These are phyloP conservation scores for Torulaspora maleeae DNA, from an alignment of 805 yeast species.

Conservation along the genomic window DNA sequence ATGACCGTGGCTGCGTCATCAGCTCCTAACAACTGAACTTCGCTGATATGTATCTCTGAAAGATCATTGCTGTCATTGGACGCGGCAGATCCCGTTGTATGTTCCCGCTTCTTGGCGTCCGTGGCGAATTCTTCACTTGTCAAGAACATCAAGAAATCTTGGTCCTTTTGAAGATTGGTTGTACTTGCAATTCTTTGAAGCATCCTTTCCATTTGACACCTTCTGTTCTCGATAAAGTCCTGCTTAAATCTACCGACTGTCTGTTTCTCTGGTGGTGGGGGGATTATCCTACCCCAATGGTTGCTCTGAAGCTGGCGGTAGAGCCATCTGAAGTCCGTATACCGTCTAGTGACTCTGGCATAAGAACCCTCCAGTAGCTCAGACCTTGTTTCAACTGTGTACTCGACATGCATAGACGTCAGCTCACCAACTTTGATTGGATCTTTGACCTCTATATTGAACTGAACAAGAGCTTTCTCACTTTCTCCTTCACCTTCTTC, in stretches of 20 bases:
- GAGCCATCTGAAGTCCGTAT: conserved; percentile 90
- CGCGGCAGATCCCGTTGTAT: conserved; percentile 50
- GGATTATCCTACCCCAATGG: conserved; percentile 86
- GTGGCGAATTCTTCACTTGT: conserved; percentile 63
- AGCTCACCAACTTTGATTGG: conserved; percentile 90
- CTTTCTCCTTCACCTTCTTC: conserved; percentile 4
- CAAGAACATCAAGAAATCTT: conserved; percentile 73
- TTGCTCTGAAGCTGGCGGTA: conserved; percentile 80
- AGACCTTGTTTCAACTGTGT: conserved; percentile 64
- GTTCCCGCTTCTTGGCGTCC: conserved; percentile 69
- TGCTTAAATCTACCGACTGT: conserved; percentile 88
- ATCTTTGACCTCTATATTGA: conserved; percentile 76
- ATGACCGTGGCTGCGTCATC: conserved; percentile 32
- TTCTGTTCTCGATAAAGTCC: conserved; percentile 80
- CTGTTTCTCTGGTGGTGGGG: conserved; percentile 96
- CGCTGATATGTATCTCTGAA: conserved; percentile 35
- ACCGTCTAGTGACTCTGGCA: conserved; percentile 70
- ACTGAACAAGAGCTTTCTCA: conserved; percentile 10
- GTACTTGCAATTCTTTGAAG: conserved; percentile 61
- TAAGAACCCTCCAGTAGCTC: conserved; percentile 37
- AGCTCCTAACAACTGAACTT: conserved; percentile 29
- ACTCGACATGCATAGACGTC: conserved; percentile 83
- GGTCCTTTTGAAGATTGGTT: conserved; percentile 57
- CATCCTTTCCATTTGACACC: conserved; percentile 84
- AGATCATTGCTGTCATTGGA: conserved; percentile 40